A percentile compares a stretch with the other conserved stretches of the same genome.
These are phyloP conservation scores for Diaporthe capsici DNA, from an alignment of 2,329 filamentous ascomycete species.

Conservation along the genomic window DNA sequence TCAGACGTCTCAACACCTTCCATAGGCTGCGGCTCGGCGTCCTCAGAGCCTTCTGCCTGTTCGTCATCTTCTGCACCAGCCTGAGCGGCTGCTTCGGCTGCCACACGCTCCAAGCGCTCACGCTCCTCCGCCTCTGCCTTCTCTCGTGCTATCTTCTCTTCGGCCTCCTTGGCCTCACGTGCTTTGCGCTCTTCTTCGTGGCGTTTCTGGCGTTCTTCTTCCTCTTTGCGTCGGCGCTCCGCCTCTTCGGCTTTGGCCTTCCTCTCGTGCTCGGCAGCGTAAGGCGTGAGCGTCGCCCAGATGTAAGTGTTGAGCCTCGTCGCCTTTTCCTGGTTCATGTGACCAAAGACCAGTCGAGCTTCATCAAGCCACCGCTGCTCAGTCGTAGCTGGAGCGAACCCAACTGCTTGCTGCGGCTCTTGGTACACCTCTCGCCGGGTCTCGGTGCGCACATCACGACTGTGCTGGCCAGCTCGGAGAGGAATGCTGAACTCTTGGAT, in stretches of 20 bases:
- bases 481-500: slow-evolving; percentile 66
- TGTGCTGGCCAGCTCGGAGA: slow-evolving; percentile 48
- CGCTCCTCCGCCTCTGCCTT: slow-evolving; percentile 80
- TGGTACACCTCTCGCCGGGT: slow-evolving; percentile 64
- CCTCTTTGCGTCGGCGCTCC: slow-evolving; percentile 66
- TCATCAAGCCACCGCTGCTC: slow-evolving; percentile 89
- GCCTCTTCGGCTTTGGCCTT: slow-evolving; percentile 72
- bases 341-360: slow-evolving; percentile 86
- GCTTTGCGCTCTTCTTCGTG: slow-evolving; percentile 76
- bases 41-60: slow-evolving; percentile 60
- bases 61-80: slow-evolving; percentile 53
- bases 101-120: slow-evolving; percentile 72
- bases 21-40: slow-evolving; percentile 57
- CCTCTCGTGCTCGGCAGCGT: slow-evolving; percentile 86
- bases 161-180: slow-evolving; percentile 80
- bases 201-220: slow-evolving; percentile 72
- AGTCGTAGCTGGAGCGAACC: slow-evolving; percentile 81
- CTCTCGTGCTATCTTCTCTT: slow-evolving; percentile 76
- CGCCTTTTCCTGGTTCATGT: slow-evolving; percentile 76
- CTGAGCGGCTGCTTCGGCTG: slow-evolving; percentile 68
- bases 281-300: slow-evolving; percentile 81
- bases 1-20: slow-evolving; percentile 76
- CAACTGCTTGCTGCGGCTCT: slow-evolving; percentile 81
- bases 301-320: slow-evolving; percentile 78
- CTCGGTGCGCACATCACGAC: slow-evolving; percentile 61